Base-by-base conservation (phyloP, 108 stramenopile species). In the Bacterosira constricta region DNA sequence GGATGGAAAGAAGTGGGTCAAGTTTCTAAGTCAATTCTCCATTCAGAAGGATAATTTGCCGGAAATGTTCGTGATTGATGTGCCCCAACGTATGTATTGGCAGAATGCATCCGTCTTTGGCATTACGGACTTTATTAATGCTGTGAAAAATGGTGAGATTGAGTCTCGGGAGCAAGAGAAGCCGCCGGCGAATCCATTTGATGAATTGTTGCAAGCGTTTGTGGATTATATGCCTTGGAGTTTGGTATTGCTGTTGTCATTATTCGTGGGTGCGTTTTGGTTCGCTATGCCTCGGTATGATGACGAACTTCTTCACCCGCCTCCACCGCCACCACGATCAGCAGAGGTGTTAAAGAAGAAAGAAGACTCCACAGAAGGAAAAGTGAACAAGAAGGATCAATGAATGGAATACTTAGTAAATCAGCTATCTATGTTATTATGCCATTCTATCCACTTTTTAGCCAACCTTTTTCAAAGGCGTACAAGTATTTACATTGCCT, bases 1-100 rank as follows among this genome's bases (percentile, higher is more conserved):
- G 81, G 88, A 95, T 63, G 94, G 94, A 8, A 80, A 69, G 46
- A 77, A 79, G 51, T 95, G 86, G 88, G 63, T 71, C 12, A 84
- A 86, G 36, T 95, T 95, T 64, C 50, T 92, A 11, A 32, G 71
- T 15, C 91, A 95, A 60, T 95, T 92, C 63, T 56, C 65, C 11
- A 79, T 95, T 23, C 42, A 47, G 0, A 62, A 72, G 42, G 66
- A 75, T 31, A 69, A 80, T 17, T 55, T 87, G 12, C 94, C 94
- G 9, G 88, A 92, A 58, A 36, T 87, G 6, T 67, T 95, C 29
- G 85, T 92, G 10, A 57, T 95, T 36, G 87, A 95, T 75, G 57
- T 80, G 13, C 77, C 86, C 0, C 65, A 67, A 29, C 87, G 83
- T 12, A 82, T 25, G 18, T 95, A 75, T 60, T 95, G 86, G 84